Evolutionary conservation across 257 asterid genomes (phyloP).

Genomic region (Lycium barbarum): DNA sequence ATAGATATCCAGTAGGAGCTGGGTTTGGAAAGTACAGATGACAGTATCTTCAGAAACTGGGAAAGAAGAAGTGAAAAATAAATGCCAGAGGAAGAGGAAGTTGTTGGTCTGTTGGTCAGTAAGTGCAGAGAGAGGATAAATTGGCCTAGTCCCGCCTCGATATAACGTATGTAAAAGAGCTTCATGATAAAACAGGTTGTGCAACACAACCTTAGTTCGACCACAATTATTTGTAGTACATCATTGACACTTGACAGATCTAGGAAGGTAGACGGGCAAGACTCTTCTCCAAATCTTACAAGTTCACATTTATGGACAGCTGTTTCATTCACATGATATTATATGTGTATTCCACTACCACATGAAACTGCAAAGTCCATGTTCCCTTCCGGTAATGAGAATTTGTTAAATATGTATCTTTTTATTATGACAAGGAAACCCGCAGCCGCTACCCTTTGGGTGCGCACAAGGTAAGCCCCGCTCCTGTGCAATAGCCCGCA

Average conservation of each 20-base stretch:
- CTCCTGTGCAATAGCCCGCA: too few relatives aligned
- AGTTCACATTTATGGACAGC: neutral
- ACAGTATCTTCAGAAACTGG: neutral
- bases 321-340: conserved; percentile 6
- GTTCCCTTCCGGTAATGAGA: neutral
- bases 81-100: neutral
- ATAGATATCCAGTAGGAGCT: neutral
- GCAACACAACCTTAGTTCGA: neutral
- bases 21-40: conserved; percentile 3
- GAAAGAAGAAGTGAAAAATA: neutral
- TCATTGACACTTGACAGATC: neutral
- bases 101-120: neutral
- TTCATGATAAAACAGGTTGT: conserved; percentile 14
- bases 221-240: neutral
- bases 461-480: too few relatives aligned
- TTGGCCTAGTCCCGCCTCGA: neutral
- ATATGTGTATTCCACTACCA: neutral
- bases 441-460: too few relatives aligned
- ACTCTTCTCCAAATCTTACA: conserved; percentile 2
- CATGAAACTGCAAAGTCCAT: neutral
- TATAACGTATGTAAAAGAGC: conserved; percentile 2
- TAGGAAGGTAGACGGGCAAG: neutral
- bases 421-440: neutral
- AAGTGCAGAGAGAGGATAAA: neutral
- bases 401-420: neutral